Conservation (phyloP, 139 green algal genomes). For the Picochlorum sp. region DNA sequence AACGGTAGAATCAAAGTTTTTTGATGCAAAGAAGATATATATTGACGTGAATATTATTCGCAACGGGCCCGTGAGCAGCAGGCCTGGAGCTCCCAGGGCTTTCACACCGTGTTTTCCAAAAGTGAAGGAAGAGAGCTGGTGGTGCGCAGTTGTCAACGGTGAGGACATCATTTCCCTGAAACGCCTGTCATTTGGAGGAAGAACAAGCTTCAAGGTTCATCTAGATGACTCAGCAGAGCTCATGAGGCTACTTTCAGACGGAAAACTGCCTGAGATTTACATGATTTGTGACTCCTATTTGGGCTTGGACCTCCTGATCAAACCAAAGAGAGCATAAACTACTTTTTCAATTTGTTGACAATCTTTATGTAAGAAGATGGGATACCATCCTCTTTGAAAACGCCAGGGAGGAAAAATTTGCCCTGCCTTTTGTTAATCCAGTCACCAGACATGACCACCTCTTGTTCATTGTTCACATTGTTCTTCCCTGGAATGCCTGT, state of each 20-base stretch:
- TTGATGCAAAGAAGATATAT: no score
- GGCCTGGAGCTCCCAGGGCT: slow-evolving; percentile 26
- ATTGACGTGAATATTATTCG: not conserved
- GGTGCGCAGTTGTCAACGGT: slow-evolving; percentile 52
- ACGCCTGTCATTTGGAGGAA: slow-evolving; percentile 56
- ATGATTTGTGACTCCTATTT: slow-evolving; percentile 85
- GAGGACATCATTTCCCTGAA: slow-evolving; percentile 76
- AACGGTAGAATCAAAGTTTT: not conserved
- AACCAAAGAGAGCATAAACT: not conserved
- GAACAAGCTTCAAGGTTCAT: not conserved
- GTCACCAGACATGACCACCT: slow-evolving; percentile 15
- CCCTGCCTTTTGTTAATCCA: slow-evolving; percentile 12
- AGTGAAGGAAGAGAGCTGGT: slow-evolving; percentile 96
- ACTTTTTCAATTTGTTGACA: not conserved
- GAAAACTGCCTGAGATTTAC: slow-evolving; percentile 31
- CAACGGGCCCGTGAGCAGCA: no score
- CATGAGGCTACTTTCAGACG: not conserved
- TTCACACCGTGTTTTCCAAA: slow-evolving; percentile 80
- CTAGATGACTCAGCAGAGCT: not conserved
- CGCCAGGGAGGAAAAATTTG: not conserved
- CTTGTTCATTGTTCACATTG: slow-evolving; percentile 12
- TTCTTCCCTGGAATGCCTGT: slow-evolving; percentile 25
- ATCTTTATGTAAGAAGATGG: not conserved
- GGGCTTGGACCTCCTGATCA: slow-evolving; percentile 56
- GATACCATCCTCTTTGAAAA: slow-evolving; percentile 2